Percentiles rank a stretch among this genome's conserved stretches.
phyloP scores from a whole-genome alignment of 2,329 filamentous ascomycete genomes.

The Colletotrichum liriopes region DNA sequence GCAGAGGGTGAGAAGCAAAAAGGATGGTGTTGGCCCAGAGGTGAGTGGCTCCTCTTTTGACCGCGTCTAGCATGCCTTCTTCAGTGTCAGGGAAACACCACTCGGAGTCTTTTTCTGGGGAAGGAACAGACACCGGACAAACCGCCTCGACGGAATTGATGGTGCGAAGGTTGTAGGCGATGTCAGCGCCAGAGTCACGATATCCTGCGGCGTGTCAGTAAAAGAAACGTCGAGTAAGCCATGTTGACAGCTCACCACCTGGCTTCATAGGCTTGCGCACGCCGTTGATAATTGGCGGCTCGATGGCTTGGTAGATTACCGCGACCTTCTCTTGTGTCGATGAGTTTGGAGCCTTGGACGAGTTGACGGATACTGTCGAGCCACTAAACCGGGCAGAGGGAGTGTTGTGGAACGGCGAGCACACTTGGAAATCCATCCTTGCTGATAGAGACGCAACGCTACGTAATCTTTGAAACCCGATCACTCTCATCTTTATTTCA shows the following conservation, averaged over 20 bases:
- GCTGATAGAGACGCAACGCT: no score
- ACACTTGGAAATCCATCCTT: background rate
- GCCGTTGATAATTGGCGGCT: slow-evolving; percentile 63
- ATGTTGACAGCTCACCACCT: slow-evolving; percentile 51
- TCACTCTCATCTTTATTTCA: background rate
- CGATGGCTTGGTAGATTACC: slow-evolving; percentile 62
- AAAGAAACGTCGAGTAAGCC: no score
- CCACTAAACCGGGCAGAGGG: no score
- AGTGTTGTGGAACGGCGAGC: no score
- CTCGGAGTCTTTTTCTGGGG: slow-evolving; percentile 50
- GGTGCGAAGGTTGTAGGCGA: slow-evolving; percentile 58
- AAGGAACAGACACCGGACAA: slow-evolving; percentile 49
- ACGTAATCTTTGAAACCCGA: no score
- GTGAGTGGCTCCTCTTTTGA: slow-evolving; percentile 59
- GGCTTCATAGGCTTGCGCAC: slow-evolving; percentile 65
- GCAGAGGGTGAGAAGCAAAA: slow-evolving; percentile 64
- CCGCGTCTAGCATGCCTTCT: slow-evolving; percentile 57
- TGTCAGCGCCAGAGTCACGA: slow-evolving; percentile 64
- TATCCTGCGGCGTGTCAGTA: slow-evolving; percentile 54
- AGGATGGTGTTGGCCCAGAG: slow-evolving; percentile 68
- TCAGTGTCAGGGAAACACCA: slow-evolving; percentile 63
- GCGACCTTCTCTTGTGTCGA: slow-evolving; percentile 51
- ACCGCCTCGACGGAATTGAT: slow-evolving; percentile 51
- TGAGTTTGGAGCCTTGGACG: background rate
- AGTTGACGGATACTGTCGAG: background rate